phyloP scores from a whole-genome alignment of 1,284 basidiomycete species.

The Heliocybe sulcata region DNA sequence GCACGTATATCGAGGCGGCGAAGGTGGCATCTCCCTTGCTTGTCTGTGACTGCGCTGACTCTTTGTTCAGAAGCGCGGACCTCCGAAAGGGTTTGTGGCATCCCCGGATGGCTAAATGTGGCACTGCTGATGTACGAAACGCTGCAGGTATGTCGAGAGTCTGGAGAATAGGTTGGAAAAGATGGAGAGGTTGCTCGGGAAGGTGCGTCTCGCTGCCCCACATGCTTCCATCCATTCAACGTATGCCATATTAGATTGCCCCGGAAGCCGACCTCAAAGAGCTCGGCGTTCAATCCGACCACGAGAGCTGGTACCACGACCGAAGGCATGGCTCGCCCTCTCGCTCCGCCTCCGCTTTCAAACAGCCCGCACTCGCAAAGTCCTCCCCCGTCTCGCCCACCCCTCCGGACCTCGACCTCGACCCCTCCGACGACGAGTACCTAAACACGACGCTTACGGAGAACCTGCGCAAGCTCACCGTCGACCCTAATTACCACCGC shows the following conservation, averaged over 20 bases:
- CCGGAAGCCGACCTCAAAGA: slow-evolving; percentile 43
- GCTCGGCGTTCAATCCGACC: slow-evolving; percentile 39
- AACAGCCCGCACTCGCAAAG: no score
- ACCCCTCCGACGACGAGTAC: slow-evolving; percentile 29
- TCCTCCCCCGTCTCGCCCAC: background rate
- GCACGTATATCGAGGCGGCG: slow-evolving; percentile 71
- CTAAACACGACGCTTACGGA: slow-evolving; percentile 16
- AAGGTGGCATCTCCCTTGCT: slow-evolving; percentile 35
- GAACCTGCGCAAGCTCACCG: slow-evolving; percentile 25
- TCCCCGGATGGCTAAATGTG: background rate
- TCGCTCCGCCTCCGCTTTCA: slow-evolving; percentile 11
- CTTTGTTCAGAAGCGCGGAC: slow-evolving; percentile 55
- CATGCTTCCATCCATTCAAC: background rate
- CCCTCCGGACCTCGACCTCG: slow-evolving; percentile 18
- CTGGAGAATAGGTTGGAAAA: slow-evolving; percentile 65
- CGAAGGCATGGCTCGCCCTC: background rate
- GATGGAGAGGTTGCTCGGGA: slow-evolving; percentile 60
- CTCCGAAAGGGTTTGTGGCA: slow-evolving; percentile 66
- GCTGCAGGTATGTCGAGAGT: slow-evolving; percentile 57
- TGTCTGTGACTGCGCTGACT: slow-evolving; percentile 2
- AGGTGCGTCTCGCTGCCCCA: slow-evolving; percentile 30
- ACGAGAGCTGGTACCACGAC: slow-evolving; percentile 30
- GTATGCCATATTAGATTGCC: slow-evolving; percentile 28
- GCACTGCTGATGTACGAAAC: background rate
- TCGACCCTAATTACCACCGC: slow-evolving; percentile 31